These are phyloP conservation scores for Phytophthora brassicae DNA, from an alignment of 352 stramenopile genomes.

Conservation along the genomic window DNA sequence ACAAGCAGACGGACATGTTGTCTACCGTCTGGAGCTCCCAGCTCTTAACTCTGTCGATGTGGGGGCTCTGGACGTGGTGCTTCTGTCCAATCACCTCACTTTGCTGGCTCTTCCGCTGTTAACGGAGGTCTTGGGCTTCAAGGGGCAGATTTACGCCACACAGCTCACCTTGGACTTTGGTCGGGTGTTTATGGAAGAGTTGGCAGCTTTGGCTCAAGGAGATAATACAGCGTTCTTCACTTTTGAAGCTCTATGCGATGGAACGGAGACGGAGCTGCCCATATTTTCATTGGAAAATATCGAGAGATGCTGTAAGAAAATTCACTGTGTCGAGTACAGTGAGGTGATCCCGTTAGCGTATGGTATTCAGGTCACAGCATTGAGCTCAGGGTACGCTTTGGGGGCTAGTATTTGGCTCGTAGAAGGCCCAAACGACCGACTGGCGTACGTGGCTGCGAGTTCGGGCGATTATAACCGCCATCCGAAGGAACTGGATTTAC, in stretches of 20 bases:
- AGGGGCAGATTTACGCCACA: conserved; percentile 72
- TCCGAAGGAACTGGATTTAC: conserved; percentile 79
- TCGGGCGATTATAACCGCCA: conserved; percentile 86
- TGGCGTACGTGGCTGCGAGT: conserved; percentile 75
- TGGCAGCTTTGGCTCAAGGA: conserved; percentile 34
- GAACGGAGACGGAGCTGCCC: conserved; percentile 22
- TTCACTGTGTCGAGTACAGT: conserved; percentile 63
- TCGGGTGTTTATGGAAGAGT: conserved; percentile 68
- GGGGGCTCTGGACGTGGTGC: conserved; percentile 62
- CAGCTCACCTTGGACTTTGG: conserved; percentile 72
- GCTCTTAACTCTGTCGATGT: conserved; percentile 55
- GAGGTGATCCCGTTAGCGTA: conserved; percentile 63
- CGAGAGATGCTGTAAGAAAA: conserved; percentile 38
- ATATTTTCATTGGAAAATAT: conserved; percentile 59
- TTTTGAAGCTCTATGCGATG: conserved; percentile 28
- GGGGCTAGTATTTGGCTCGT: conserved; percentile 74
- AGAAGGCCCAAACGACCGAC: conserved; percentile 61
- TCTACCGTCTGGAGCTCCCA: conserved; percentile 38
- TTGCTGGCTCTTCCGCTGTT: conserved; percentile 78
- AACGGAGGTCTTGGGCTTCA: conserved; percentile 71
- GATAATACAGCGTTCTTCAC: conserved; percentile 24
- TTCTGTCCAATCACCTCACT: conserved; percentile 75
- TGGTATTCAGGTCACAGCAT: conserved; percentile 63
- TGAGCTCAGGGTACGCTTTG: conserved; percentile 78
- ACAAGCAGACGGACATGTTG: neutral